Percentiles rank a stretch among this genome's conserved stretches.
phyloP scores from a whole-genome alignment of 2,329 filamentous ascomycete genomes.

The Penicillium sp. region DNA sequence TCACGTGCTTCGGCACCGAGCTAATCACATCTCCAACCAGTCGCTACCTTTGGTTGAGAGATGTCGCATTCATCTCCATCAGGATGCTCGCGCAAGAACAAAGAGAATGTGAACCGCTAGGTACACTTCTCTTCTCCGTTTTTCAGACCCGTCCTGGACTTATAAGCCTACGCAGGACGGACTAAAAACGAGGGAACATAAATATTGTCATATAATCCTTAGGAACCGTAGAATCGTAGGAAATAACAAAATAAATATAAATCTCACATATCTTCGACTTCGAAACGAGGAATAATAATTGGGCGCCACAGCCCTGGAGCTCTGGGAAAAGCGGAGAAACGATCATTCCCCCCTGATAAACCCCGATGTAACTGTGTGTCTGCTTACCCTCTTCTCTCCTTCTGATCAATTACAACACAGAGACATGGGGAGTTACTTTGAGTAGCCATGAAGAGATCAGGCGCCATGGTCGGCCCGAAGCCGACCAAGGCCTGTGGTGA shows the following conservation, averaged over 20 bases:
- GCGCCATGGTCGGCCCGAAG: slow-evolving; percentile 23
- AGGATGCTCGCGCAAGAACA: slow-evolving; percentile 50
- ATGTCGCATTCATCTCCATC: slow-evolving; percentile 43
- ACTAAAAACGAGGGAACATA: slow-evolving; percentile 58
- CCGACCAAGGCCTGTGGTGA: slow-evolving; percentile 34
- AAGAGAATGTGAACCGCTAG: slow-evolving; percentile 31
- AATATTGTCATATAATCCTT: background rate
- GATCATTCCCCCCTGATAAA: background rate
- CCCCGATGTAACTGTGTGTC: background rate
- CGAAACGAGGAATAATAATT: background rate
- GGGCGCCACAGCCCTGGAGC: background rate
- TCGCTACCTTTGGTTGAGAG: slow-evolving; percentile 46
- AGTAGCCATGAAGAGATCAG: slow-evolving; percentile 20
- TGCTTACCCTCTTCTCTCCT: background rate
- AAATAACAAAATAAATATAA: background rate
- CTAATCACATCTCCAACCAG: slow-evolving; percentile 48
- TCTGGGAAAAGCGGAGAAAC: slow-evolving; percentile 5
- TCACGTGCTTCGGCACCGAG: slow-evolving; percentile 52
- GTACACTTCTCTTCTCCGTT: slow-evolving; percentile 43
- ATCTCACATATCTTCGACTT: background rate
- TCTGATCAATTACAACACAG: background rate
- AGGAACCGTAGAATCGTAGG: background rate
- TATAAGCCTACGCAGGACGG: slow-evolving; percentile 51
- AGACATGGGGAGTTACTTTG: slow-evolving; percentile 4
- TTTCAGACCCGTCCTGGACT: slow-evolving; percentile 53